phyloP scores from a whole-genome alignment of 306 rosid species.

The Vicia sativa region DNA sequence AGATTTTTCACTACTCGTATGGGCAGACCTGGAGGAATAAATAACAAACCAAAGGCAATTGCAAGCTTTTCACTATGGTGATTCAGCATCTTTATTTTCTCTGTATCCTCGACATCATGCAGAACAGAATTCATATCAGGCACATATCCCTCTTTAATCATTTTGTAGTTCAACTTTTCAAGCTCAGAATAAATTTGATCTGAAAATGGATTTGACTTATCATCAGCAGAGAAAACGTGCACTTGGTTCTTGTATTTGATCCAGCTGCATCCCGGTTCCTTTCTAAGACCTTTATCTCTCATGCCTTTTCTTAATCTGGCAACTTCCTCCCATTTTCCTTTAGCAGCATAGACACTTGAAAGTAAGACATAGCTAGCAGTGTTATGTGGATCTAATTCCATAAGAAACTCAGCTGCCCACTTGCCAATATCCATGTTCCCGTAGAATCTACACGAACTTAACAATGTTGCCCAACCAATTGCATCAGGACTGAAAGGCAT shows the following conservation, averaged over 20 bases:
- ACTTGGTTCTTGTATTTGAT: constrained; percentile 79
- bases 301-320: constrained; percentile 78
- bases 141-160: constrained; percentile 74
- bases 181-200: constrained; percentile 78
- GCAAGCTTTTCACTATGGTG: constrained; percentile 94
- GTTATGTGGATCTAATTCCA: constrained; percentile 81
- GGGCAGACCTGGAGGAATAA: constrained; percentile 69
- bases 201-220: constrained; percentile 67
- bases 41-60: constrained; percentile 84
- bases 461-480: constrained; percentile 87
- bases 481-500: constrained; percentile 86
- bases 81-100: constrained; percentile 78
- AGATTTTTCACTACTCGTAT: constrained; percentile 81
- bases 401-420: constrained; percentile 88
- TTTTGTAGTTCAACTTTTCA: constrained; percentile 61
- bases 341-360: constrained; percentile 80
- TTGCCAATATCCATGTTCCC: constrained; percentile 73
- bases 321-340: constrained; percentile 83
- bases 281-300: constrained; percentile 78
- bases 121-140: constrained; percentile 83
- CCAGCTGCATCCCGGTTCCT: constrained; percentile 97
- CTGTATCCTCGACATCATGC: constrained; percentile 83
- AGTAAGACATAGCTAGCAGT: constrained; percentile 84
- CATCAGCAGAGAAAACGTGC: constrained; percentile 84
- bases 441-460: constrained; percentile 79